A percentile compares a stretch with the other conserved stretches of the same genome.
Evolutionary conservation across 1,284 basidiomycete species (phyloP).

Genomic region (Apiotrichum brassicae): DNA sequence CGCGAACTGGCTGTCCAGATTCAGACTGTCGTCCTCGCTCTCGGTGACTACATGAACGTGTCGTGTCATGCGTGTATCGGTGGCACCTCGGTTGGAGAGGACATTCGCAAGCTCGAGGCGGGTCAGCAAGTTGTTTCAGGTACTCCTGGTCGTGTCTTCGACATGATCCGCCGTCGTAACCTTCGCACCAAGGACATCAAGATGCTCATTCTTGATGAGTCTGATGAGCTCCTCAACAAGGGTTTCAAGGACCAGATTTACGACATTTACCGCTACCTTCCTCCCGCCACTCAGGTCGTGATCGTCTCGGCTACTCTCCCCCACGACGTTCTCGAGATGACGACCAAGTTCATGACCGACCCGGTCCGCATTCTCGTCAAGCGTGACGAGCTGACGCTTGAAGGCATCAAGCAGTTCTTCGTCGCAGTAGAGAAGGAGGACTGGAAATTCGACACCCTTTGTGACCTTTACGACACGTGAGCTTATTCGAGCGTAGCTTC

Average conservation of each 20-base stretch:
- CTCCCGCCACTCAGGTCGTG: slow-evolving; percentile 96
- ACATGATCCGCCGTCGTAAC: slow-evolving; percentile 95
- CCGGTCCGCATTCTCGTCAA: slow-evolving; percentile 94
- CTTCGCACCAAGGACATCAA: slow-evolving; percentile 97
- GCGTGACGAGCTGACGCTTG: slow-evolving; percentile 98
- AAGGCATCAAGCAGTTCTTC: slow-evolving; percentile 99
- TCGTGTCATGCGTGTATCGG: slow-evolving; percentile 99
- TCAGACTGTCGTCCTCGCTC: slow-evolving; percentile 93
- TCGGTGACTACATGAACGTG: slow-evolving; percentile 99
- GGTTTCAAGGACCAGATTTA: slow-evolving; percentile 99
- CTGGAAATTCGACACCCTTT: slow-evolving; percentile 99
- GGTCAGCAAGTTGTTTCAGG: slow-evolving; percentile 97
- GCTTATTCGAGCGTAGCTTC: background rate
- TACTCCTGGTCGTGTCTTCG: slow-evolving; percentile 96
- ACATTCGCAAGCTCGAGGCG: slow-evolving; percentile 96
- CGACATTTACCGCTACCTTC: slow-evolving; percentile 97
- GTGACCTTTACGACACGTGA: slow-evolving; percentile 90
- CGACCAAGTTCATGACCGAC: slow-evolving; percentile 99
- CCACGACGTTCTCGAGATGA: slow-evolving; percentile 98
- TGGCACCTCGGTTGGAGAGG: slow-evolving; percentile 94
- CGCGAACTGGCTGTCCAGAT: slow-evolving; percentile 96
- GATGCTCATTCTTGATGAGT: slow-evolving; percentile 98
- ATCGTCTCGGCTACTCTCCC: slow-evolving; percentile 92
- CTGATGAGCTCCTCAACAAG: slow-evolving; percentile 94
- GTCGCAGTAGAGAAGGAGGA: slow-evolving; percentile 99